A percentile compares a stretch with the other conserved stretches of the same genome.
These are phyloP conservation scores for Cymbidium sinense DNA, from an alignment of 106 monocot genomes.

Conservation along the genomic window DNA sequence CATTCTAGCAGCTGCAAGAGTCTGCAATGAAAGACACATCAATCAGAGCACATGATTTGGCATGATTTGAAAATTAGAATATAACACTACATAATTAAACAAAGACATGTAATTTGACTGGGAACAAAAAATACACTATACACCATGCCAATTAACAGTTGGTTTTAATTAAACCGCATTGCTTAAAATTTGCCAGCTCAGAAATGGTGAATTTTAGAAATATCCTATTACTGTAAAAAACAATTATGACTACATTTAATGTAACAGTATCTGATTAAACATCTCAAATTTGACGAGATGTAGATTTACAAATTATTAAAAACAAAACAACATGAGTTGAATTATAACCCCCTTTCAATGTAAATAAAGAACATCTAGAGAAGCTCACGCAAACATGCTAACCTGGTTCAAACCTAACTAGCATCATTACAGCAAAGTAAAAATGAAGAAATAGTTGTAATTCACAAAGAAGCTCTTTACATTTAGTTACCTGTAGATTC, in stretches of 20 bases:
- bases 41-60: neutral
- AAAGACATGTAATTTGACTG: neutral
- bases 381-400: too few species aligned
- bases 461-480: too few species aligned
- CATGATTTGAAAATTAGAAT: neutral
- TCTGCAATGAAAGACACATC: constrained; percentile 27
- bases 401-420: too few species aligned
- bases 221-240: neutral
- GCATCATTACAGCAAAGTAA: too few species aligned
- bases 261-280: too few species aligned
- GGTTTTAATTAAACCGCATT: neutral
- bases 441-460: too few species aligned
- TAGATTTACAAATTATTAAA: too few species aligned
- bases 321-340: too few species aligned
- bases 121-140: neutral
- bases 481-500: constrained; percentile 80
- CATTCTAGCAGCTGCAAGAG: constrained; percentile 97
- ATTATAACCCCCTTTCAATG: too few species aligned
- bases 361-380: too few species aligned
- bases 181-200: neutral
- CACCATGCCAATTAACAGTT: neutral
- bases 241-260: neutral
- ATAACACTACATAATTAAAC: neutral
- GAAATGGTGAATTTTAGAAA: neutral
- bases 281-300: too few species aligned